Percentiles rank a stretch among this genome's conserved stretches.
Evolutionary conservation across 495 filamentous ascomycete species (phyloP).

Genomic region (Jackrogersella minutella): DNA sequence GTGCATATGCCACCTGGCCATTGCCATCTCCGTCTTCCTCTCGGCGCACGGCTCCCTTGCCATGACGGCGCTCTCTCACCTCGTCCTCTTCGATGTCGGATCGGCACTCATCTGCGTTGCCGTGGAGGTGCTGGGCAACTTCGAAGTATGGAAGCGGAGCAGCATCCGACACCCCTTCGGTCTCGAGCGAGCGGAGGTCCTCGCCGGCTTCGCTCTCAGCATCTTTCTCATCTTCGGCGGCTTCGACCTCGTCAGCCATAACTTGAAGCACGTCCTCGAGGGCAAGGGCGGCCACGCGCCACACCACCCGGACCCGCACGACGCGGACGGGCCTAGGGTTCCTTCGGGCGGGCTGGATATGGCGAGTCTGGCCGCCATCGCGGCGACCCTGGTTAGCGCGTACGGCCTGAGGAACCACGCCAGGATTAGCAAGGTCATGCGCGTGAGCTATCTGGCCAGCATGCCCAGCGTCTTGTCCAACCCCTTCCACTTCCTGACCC

Average conservation of each 20-base stretch:
- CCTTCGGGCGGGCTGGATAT: constrained; percentile 78
- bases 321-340: constrained; percentile 59
- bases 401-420: constrained; percentile 90
- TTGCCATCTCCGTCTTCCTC: constrained; percentile 85
- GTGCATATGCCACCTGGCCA: constrained; percentile 85
- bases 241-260: constrained; percentile 92
- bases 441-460: constrained; percentile 82
- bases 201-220: constrained; percentile 97
- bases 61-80: constrained; percentile 88
- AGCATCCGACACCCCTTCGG: constrained; percentile 94
- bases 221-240: constrained; percentile 96
- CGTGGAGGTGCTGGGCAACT: constrained; percentile 92
- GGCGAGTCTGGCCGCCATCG: constrained; percentile 85
- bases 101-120: constrained; percentile 91
- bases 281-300: constrained; percentile 62
- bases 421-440: constrained; percentile 82
- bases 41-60: constrained; percentile 86
- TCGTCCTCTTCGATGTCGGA: constrained; percentile 93
- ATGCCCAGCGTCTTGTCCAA: constrained; percentile 78
- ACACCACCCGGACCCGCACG: constrained; percentile 73
- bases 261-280: constrained; percentile 84
- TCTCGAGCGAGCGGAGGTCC: constrained; percentile 87
- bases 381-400: constrained; percentile 85
- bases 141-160: constrained; percentile 95
- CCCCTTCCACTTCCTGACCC: constrained; percentile 91